Evolutionary conservation across 129 eudicot genomes (phyloP), one percentile per base, ranked within the genome.

Genomic region (Centrapalus pauciflorus): DNA sequence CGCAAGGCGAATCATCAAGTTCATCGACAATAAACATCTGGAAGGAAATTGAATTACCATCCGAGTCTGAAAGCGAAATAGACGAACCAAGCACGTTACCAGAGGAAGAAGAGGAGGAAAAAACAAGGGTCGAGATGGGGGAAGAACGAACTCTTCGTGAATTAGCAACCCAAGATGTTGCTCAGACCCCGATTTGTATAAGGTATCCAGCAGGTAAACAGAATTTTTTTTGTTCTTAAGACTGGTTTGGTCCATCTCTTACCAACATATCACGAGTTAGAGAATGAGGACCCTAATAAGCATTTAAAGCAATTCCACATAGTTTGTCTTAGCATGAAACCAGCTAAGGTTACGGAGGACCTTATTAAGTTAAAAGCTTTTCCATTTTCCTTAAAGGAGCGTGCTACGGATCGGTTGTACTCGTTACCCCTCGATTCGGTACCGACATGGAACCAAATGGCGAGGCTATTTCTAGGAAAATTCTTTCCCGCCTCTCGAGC

Each of bases 201-300:
- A 40, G 17, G 48, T 61, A 37, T 19, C 67, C 32, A 8, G 3
- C 2, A 4, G 20, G 16, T 0, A 37, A 37, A 20, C n/a, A n/a
- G n/a, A n/a, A n/a, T n/a, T n/a, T n/a, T n/a, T n/a, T 61, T 61
- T 21, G 20, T 34, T 13, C 8, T 61, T 1, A 61, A 60, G 4
- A 16, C 24, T 21, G 48, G 66, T 7, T 19, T 33, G 16, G 46
- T 60, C 28, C 48, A 60, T 10, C 66, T 60, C 40, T n/a, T 60
- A 2, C 49, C 66, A 1, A 60, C 13, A 3, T 60, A 14, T 60
- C 66, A 38, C 7, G 66, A 49, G 0, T 38, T 60, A 13, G 66
- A 60, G 28, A 60, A 60, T 20, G 28, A 61, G 16, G 67, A 61
- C 17, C 67, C 52, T 3, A 40, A 37, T 19, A 61, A 61, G 48